Percentiles rank a stretch among this genome's conserved stretches.
Evolutionary conservation across 768 basidiomycete genomes (phyloP).

Genomic region (Amanita pseudoporphyria): DNA sequence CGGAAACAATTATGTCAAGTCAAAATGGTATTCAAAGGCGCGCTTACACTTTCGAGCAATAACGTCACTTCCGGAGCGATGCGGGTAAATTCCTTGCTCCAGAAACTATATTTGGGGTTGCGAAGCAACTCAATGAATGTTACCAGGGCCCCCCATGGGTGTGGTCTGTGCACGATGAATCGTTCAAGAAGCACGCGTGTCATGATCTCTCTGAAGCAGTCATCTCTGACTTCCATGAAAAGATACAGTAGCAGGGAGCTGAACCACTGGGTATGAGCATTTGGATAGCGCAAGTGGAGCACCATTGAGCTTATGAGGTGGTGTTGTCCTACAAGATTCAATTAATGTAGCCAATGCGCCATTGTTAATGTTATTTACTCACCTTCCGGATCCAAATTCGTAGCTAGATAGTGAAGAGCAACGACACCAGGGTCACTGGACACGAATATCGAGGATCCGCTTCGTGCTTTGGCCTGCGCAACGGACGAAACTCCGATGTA

Average conservation of each 20-base stretch:
- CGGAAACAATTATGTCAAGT: slow-evolving; percentile 9
- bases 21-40: slow-evolving; percentile 4
- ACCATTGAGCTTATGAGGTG: slow-evolving; percentile 89
- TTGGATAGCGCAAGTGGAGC: slow-evolving; percentile 93
- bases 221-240: slow-evolving; percentile 71
- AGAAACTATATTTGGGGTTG: slow-evolving; percentile 86
- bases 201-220: slow-evolving; percentile 71
- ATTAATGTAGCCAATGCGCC: background rate
- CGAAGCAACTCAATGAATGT: slow-evolving; percentile 92
- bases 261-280: slow-evolving; percentile 98
- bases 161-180: slow-evolving; percentile 89
- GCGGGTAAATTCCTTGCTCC: slow-evolving; percentile 80
- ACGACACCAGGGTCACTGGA: slow-evolving; percentile 78
- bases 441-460: slow-evolving; percentile 74
- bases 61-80: slow-evolving; percentile 81
- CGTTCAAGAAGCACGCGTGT: slow-evolving; percentile 89
- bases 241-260: slow-evolving; percentile 82
- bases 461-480: slow-evolving; percentile 79
- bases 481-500: slow-evolving; percentile 93
- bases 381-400: slow-evolving; percentile 90
- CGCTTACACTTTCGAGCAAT: slow-evolving; percentile 73
- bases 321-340: slow-evolving; percentile 67
- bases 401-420: slow-evolving; percentile 72
- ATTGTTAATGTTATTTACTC: slow-evolving; percentile 15
- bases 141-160: slow-evolving; percentile 92